Base-by-base conservation (phyloP, 73 alveolate species). In the Paramecium pentaurelia region DNA sequence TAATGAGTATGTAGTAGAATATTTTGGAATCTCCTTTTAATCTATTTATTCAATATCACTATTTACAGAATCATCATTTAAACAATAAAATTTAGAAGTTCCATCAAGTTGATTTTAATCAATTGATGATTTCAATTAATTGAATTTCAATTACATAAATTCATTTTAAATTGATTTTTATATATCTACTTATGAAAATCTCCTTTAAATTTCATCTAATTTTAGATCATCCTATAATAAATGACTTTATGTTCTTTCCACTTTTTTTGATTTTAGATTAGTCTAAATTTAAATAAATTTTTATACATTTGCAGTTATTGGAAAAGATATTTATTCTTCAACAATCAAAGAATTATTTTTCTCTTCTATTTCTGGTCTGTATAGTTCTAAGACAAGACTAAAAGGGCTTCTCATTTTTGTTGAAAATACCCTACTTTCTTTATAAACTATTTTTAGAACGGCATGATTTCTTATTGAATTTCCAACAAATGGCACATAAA, bases 391-490 rank as follows among this genome's bases (percentile, higher is more conserved):
- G 28, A 93, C 84, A 14, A 95, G 40, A 94, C 92, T 86, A 77
- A 93, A 95, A 11, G 97, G 97, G 18, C 96, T 95, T 88, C 96
- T 95, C 75, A 86, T 95, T 73, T 75, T 93, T 8, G 97, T 95
- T 20, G 95, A 70, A 60, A 95, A 95, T 8, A 95, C 88, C 80
- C 95, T 95, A 30, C 95, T 86, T 60, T 95, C 97, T 22, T 93
- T 89, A 8, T 60, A 86, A 34, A 47, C 94, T 34, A 95, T 93
- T 30, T 93, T 95, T 14, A 95, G 87, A 3, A 95, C 94, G 5
- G 86, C 95, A 64, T 93, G 60, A 58, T 95, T 92, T 86, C 97
- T 77, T 2, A 28, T 64, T 28, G 20, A 64, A 37, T 86, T 80
- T 91, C 49, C 83, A n/a, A 95, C 93, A 84, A 96, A 94, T 25